Evolutionary conservation across 768 basidiomycete genomes (phyloP).

Genomic region (Leccinum fibrillosum): DNA sequence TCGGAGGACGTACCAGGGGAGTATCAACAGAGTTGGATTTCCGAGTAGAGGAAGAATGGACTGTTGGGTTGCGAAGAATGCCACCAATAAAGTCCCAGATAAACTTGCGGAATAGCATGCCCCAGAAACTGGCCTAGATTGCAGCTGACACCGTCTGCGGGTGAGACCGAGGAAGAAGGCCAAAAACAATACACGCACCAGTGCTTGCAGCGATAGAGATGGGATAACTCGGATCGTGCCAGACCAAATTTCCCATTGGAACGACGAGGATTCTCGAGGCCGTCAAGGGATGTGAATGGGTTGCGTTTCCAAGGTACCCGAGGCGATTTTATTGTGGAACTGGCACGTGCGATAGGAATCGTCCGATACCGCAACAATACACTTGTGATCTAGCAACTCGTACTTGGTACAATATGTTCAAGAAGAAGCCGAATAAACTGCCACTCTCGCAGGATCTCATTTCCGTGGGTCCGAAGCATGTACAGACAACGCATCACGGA

Average conservation of each 20-base stretch:
- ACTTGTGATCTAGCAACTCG: too few relatives aligned
- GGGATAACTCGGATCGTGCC: slow-evolving; percentile 15
- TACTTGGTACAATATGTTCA: slow-evolving; percentile 25
- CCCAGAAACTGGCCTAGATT: slow-evolving; percentile 80
- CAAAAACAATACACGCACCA: slow-evolving; percentile 50
- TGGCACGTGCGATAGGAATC: too few relatives aligned
- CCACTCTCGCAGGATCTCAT: slow-evolving; percentile 44
- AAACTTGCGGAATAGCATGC: slow-evolving; percentile 85
- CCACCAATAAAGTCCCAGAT: slow-evolving; percentile 74
- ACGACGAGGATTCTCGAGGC: too few relatives aligned
- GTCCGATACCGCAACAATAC: too few relatives aligned
- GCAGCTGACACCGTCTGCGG: slow-evolving; percentile 45
- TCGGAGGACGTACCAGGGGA: slow-evolving; percentile 33
- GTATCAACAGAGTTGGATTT: neutral
- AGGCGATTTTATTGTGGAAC: too few relatives aligned
- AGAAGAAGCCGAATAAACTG: slow-evolving; percentile 25
- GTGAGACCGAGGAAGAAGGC: neutral
- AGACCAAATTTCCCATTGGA: too few relatives aligned
- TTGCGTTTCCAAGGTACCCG: too few relatives aligned
- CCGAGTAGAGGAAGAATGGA: slow-evolving; percentile 35
- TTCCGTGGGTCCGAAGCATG: slow-evolving; percentile 50
- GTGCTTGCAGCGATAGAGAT: slow-evolving; percentile 55
- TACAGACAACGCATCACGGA: slow-evolving; percentile 33
- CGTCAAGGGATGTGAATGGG: too few relatives aligned
- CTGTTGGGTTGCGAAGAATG: slow-evolving; percentile 42